Conservation (phyloP, 805 yeast species). For the Saccharomycopsis javanensis region DNA sequence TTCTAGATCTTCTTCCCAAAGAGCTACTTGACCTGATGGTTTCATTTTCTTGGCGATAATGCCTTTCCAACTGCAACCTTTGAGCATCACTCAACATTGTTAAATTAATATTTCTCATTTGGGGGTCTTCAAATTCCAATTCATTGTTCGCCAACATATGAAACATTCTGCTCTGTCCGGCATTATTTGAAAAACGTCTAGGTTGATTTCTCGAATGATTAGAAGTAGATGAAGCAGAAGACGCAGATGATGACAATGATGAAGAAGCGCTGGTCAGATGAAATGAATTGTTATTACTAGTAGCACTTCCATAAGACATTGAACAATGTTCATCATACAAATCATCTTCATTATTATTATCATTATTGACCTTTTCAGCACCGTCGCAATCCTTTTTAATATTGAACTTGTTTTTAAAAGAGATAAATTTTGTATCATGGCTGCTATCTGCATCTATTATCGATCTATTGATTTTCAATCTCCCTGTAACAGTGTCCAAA, state of each 20-base stretch:
- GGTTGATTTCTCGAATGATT: neutral
- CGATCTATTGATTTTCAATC: neutral
- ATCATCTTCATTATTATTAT: neutral
- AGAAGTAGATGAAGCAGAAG: neutral
- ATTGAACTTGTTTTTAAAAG: neutral
- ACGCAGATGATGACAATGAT: neutral
- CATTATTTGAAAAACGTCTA: neutral
- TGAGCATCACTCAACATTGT: neutral
- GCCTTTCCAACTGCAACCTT: neutral
- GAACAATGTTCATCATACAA: neutral
- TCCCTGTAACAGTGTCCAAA: neutral
- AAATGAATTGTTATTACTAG: neutral
- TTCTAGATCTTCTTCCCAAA: neutral
- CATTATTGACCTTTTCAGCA: too few relatives aligned
- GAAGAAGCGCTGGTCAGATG: neutral
- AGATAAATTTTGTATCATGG: neutral
- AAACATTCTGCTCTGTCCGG: neutral
- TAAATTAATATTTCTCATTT: neutral
- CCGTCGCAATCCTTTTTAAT: neutral
- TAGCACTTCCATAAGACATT: constrained; percentile 2
- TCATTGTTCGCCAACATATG: neutral
- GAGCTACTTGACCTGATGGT: neutral
- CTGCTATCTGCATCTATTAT: neutral
- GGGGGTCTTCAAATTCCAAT: neutral
- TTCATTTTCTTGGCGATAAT: neutral